Percentiles rank a stretch among this genome's conserved stretches.
Conservation (phyloP, 108 stramenopile species). For the Skeletonema marinoi region DNA sequence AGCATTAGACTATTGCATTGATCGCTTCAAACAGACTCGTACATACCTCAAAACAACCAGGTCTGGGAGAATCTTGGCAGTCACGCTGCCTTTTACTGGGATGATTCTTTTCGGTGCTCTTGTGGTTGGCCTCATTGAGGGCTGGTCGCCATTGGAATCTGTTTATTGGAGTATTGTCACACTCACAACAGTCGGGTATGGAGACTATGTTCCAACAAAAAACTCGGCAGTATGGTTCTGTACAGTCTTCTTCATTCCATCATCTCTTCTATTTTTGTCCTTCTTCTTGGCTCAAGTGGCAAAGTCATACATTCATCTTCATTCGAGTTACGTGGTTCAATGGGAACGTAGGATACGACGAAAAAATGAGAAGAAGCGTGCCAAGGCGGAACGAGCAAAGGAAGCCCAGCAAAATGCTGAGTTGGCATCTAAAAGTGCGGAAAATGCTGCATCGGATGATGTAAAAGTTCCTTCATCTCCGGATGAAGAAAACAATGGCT, state of each 20-base stretch:
- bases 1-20: constrained; percentile 13
- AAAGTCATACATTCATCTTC: constrained; percentile 79
- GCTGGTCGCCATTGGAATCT: constrained; percentile 79
- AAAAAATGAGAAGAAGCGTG: constrained; percentile 54
- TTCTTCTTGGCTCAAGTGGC: constrained; percentile 79
- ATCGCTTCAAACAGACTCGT: constrained; percentile 47
- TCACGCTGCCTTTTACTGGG: constrained; percentile 78
- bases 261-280: constrained; percentile 80
- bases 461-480: not conserved
- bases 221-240: constrained; percentile 76
- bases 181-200: constrained; percentile 81
- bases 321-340: constrained; percentile 68
- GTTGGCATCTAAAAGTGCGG: not conserved
- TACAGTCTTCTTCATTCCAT: constrained; percentile 80
- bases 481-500: constrained; percentile 28
- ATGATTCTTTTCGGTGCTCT: constrained; percentile 74
- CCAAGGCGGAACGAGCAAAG: constrained; percentile 48
- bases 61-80: constrained; percentile 62
- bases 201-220: constrained; percentile 73
- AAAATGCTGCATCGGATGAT: constrained; percentile 5
- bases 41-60: constrained; percentile 61
- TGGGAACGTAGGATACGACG: constrained; percentile 71
- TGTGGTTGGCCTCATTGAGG: constrained; percentile 78
- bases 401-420: constrained; percentile 24
- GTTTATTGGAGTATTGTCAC: constrained; percentile 86